Evolutionary conservation across 2,329 filamentous ascomycete species (phyloP).

Genomic region (Arthrobotrys sinensis): DNA sequence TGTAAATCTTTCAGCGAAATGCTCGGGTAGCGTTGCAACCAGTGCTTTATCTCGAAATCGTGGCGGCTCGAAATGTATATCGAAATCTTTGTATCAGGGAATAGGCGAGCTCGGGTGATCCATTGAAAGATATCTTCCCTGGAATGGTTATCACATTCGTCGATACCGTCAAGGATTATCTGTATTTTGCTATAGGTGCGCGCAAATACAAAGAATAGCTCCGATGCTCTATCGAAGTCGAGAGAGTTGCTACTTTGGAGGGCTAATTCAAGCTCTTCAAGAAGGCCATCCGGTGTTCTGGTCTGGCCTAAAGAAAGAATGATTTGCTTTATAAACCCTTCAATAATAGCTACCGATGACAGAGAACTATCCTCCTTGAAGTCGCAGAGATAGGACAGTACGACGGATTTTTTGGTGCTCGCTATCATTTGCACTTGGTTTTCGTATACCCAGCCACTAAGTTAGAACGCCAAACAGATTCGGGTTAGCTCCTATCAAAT

Average conservation of each 20-base stretch:
- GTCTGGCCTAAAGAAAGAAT: constrained; percentile 21
- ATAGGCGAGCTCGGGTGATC: constrained; percentile 5
- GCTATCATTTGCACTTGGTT: neutral
- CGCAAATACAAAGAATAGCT: constrained; percentile 32
- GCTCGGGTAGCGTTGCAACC: constrained; percentile 13
- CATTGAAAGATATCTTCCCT: constrained; percentile 40
- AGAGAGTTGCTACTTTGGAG: constrained; percentile 18
- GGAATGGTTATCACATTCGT: constrained; percentile 59
- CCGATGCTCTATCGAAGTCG: constrained; percentile 26
- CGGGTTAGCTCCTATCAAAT: neutral
- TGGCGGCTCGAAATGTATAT: constrained; percentile 60
- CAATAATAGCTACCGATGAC: constrained; percentile 34
- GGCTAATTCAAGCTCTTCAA: constrained; percentile 26
- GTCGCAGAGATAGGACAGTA: constrained; percentile 61
- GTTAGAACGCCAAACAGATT: neutral
- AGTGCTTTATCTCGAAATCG: constrained; percentile 49
- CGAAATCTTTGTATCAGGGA: constrained; percentile 29
- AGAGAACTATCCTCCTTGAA: constrained; percentile 55
- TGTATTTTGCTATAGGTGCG: constrained; percentile 19
- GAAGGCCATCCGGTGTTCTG: constrained; percentile 21
- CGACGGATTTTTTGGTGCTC: neutral
- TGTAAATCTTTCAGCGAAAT: constrained; percentile 28
- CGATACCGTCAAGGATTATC: constrained; percentile 61
- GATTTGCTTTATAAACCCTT: constrained; percentile 60
- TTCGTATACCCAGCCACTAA: constrained; percentile 44